Base-by-base conservation (phyloP, 1,284 basidiomycete species). In the Earliella scabrosa region DNA sequence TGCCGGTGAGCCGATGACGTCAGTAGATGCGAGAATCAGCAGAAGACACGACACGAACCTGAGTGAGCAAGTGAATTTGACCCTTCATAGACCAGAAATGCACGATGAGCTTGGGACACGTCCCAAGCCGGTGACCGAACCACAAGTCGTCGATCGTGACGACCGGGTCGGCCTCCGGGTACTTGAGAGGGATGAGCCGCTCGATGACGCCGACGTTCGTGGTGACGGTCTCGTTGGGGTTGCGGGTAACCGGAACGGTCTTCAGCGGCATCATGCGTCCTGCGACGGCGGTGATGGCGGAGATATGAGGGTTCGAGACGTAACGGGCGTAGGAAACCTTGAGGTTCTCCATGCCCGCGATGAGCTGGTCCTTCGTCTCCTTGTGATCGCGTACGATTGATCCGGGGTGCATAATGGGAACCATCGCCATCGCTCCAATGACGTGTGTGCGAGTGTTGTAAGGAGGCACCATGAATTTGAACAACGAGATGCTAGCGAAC, bases 221-320 rank as follows among this genome's bases (percentile, higher is more conserved):
- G 18, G 23, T 23, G 39, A 18, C 21, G 18, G 18, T 20, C 36
- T 39, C 36, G 36, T 39, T 39, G 8, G 36, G 36, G 20, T n/a
- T 39, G 13, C 16, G 39, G n/a, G 39, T 21, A 13, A 7, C 36
- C 6, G 39, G 39, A 7, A 23, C 39, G 18, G 39, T 41, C 39
- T 21, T 41, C 10, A 18, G 39, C 14, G 39, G 39, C 18, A 18
- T 41, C 18, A 41, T 18, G 39, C 39, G 39, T 20, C 18, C 39
- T 4, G 39, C 46, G 32, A 48, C 16, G 31, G 46, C 16, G 16
- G 46, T 48, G 46, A 48, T 21, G 26, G 23, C 31, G 21, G 46
- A 31, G 13, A 48, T 26, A n/a, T 48, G 46, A 6, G 46, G 46
- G 34, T 48, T 48, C n/a, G 29, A 14, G 31, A 34, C n/a, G 46